Evolutionary conservation across 768 basidiomycete species (phyloP).

Genomic region (Macrolepiota albuminosa): DNA sequence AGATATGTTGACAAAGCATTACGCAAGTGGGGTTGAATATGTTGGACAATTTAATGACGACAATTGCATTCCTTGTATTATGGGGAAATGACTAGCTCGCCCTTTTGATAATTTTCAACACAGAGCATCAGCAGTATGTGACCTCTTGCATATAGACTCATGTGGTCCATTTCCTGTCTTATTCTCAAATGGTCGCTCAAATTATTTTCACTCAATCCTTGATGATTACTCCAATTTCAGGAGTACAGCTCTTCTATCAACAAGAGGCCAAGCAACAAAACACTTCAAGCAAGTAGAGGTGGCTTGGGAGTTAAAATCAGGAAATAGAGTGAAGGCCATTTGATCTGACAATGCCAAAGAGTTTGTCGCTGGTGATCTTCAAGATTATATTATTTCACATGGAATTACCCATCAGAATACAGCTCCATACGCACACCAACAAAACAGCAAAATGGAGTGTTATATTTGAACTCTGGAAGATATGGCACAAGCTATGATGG

Average conservation of each 20-base stretch:
- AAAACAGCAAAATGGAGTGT: not conserved
- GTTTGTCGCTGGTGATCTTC: not conserved
- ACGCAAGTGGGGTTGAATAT: not conserved
- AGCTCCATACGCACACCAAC: no score
- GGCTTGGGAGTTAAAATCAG: not conserved
- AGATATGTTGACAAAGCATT: slow-evolving; percentile 9
- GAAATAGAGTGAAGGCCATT: not conserved
- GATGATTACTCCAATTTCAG: no score
- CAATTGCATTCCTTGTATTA: not conserved
- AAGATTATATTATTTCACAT: not conserved
- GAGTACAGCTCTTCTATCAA: no score
- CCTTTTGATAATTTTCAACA: not conserved
- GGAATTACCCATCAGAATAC: not conserved
- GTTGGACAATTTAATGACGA: not conserved
- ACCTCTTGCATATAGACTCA: not conserved
- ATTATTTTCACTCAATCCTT: no score
- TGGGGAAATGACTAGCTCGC: not conserved
- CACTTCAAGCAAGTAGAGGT: not conserved
- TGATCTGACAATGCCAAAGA: not conserved
- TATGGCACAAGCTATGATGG: no score
- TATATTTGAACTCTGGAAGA: not conserved
- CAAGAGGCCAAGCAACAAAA: not conserved
- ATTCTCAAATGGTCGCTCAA: not conserved
- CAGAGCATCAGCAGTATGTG: not conserved
- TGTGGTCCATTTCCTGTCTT: not conserved